Evolutionary conservation across 2,329 filamentous ascomycete species (phyloP), one percentile per base, ranked within the genome.

Genomic region (Fusarium sp.): DNA sequence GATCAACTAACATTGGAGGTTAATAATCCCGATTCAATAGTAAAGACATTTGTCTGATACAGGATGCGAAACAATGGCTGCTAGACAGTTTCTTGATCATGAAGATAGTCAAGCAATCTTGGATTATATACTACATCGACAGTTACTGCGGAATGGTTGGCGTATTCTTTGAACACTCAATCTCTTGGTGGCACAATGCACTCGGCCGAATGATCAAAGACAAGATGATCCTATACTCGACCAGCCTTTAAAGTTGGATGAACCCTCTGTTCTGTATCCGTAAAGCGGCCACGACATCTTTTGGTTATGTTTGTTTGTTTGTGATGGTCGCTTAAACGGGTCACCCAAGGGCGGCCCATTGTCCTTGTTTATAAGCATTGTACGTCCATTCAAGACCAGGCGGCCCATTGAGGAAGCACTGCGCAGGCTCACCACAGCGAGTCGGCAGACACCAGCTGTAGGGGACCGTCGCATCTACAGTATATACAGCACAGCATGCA

Each of bases 401-500:
- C 54, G 47, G 42, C 63, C 53, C 54, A 53, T 49, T 52, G 32
- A 59, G 55, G 54, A 53, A 61, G 65, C 64, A 73, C 62, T 54
- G 56, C 72, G 55, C 58, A 72, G 65, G 65, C 68, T 72, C 50
- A 61, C 68, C 54, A 75, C 64, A 70, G 72, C 63, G 68, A 70
- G 63, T 63, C 72, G 64, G 55, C 34, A 50, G 64, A 58, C 59
- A 69, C 57, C 50, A 73, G 53, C 67, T 68, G 63, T 70, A 47
- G 54, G 70, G 57, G 63, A 58, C 64, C 55, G 64, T 63, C 45
- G 42, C 62, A 57, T 66, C 49, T 50, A 47, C 50, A 34, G 9
- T 52, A 51, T 10, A 15, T 22, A 38, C 34, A 38, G 34, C 34
- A 51, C 20, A 51, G 29, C 54, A 68, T 59, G 64, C 64, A 68